These are phyloP conservation scores for Sclerotiophoma versabilis DNA, from an alignment of 2,329 filamentous ascomycete genomes.

Conservation along the genomic window DNA sequence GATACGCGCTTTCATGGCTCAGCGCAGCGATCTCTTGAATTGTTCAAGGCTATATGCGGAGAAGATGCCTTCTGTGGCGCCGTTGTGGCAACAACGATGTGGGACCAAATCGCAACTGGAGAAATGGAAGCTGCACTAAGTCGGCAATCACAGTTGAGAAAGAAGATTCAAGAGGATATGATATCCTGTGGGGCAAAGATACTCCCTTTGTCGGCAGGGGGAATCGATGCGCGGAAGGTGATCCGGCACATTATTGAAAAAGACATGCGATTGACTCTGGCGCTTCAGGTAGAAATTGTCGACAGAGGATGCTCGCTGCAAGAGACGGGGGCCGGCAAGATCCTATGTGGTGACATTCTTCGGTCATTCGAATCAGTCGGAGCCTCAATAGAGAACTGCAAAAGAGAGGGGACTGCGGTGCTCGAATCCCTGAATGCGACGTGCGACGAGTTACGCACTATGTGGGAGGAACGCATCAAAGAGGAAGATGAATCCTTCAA, in stretches of 20 bases:
- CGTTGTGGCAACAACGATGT: conserved; percentile 53
- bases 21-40: conserved; percentile 51
- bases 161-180: background rate
- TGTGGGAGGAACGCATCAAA: background rate
- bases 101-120: conserved; percentile 36
- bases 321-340: background rate
- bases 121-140: background rate
- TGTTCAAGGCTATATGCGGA: conserved; percentile 56
- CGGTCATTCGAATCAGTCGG: background rate
- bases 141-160: background rate
- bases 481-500: background rate
- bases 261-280: background rate
- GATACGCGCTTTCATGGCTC: conserved; percentile 52
- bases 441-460: too few species aligned
- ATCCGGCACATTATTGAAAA: background rate
- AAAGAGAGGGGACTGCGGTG: background rate
- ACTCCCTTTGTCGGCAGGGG: background rate
- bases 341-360: background rate
- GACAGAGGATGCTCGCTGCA: background rate
- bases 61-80: conserved; percentile 51
- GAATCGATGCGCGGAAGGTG: background rate
- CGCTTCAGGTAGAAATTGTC: background rate
- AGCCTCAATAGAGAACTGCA: background rate
- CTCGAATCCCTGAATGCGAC: background rate
- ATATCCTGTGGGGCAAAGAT: background rate